Percentiles rank a stretch among this genome's conserved stretches.
Evolutionary conservation across 1,284 basidiomycete species (phyloP).

Genomic region (Coniophora puteana): DNA sequence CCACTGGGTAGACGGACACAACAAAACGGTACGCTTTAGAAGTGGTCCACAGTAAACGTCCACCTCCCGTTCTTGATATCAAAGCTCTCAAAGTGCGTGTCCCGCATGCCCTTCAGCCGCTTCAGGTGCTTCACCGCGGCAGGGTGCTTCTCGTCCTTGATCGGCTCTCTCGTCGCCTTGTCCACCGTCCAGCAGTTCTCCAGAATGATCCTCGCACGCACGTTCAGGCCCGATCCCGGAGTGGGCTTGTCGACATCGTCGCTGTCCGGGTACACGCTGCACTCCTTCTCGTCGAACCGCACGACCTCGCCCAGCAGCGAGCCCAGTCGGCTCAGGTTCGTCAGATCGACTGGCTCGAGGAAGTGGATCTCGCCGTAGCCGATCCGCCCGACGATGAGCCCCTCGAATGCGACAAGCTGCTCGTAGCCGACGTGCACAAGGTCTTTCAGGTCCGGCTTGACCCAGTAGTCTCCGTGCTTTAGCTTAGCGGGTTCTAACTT

Average conservation of each 20-base stretch:
- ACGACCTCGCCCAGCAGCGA: slow-evolving; percentile 87
- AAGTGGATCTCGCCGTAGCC: slow-evolving; percentile 93
- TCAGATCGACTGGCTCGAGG: slow-evolving; percentile 90
- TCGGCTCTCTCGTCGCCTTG: slow-evolving; percentile 87
- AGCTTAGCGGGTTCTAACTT: slow-evolving; percentile 33
- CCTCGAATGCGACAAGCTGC: slow-evolving; percentile 66
- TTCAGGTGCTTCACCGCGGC: slow-evolving; percentile 76
- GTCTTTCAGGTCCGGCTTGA: slow-evolving; percentile 70
- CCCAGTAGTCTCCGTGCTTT: slow-evolving; percentile 88
- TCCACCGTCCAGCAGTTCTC: slow-evolving; percentile 87
- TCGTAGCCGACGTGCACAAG: slow-evolving; percentile 71
- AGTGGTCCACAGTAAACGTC: slow-evolving; percentile 94
- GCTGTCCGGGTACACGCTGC: slow-evolving; percentile 90
- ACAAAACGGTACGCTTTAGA: slow-evolving; percentile 37
- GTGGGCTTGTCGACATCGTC: slow-evolving; percentile 78
- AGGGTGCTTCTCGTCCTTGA: slow-evolving; percentile 82
- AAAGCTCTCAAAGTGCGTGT: slow-evolving; percentile 84
- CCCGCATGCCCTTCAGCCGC: slow-evolving; percentile 81
- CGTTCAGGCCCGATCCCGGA: slow-evolving; percentile 86
- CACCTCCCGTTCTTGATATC: slow-evolving; percentile 82
- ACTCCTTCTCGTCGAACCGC: slow-evolving; percentile 89
- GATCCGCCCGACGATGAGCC: slow-evolving; percentile 85
- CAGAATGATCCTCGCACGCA: slow-evolving; percentile 78
- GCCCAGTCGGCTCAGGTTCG: slow-evolving; percentile 76
- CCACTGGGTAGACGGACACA: slow-evolving; percentile 2